phyloP scores from a whole-genome alignment of 192 early-diverging fungal species.

The Dissophora globulifera region DNA sequence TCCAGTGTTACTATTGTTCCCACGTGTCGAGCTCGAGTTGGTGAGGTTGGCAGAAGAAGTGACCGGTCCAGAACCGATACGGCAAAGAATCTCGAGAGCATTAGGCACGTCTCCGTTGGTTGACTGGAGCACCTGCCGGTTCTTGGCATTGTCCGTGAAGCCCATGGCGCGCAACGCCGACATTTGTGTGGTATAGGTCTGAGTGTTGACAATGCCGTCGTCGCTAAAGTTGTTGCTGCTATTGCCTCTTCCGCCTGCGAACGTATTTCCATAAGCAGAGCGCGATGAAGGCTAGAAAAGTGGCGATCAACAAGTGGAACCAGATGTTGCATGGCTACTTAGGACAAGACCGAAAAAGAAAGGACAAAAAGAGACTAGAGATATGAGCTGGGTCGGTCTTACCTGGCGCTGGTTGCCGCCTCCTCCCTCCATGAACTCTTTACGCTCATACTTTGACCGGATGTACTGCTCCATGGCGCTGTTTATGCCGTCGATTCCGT shows the following conservation, averaged over 20 bases:
- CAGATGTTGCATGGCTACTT: too few relatives aligned
- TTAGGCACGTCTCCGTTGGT: constrained; percentile 78
- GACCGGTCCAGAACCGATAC: constrained; percentile 55
- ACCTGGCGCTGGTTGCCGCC: constrained; percentile 39
- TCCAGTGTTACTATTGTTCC: constrained; percentile 12
- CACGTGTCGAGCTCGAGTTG: constrained; percentile 2
- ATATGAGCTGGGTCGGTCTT: too few relatives aligned
- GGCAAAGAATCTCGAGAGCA: constrained; percentile 76
- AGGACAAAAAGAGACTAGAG: too few relatives aligned
- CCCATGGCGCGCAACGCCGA: constrained; percentile 77
- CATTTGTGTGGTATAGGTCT: constrained; percentile 52
- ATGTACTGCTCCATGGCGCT: constrained; percentile 90
- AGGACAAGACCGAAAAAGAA: too few relatives aligned
- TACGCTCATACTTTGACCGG: constrained; percentile 91
- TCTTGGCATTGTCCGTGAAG: constrained; percentile 78
- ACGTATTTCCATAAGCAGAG: constrained; percentile 49
- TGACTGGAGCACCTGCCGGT: constrained; percentile 73
- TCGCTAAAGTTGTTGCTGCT: constrained; percentile 2
- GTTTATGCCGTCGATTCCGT: too few relatives aligned
- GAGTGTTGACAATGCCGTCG: constrained; percentile 31
- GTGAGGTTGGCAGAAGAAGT: constrained; percentile 19
- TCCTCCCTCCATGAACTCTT: constrained; percentile 67
- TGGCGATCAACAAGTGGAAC: neutral
- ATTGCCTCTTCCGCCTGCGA: constrained; percentile 29
- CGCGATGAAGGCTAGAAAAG: constrained; percentile 21